Percentiles rank a stretch among this genome's conserved stretches.
Evolutionary conservation across 75 land plant genomes (phyloP).

Genomic region (Pinus taeda): DNA sequence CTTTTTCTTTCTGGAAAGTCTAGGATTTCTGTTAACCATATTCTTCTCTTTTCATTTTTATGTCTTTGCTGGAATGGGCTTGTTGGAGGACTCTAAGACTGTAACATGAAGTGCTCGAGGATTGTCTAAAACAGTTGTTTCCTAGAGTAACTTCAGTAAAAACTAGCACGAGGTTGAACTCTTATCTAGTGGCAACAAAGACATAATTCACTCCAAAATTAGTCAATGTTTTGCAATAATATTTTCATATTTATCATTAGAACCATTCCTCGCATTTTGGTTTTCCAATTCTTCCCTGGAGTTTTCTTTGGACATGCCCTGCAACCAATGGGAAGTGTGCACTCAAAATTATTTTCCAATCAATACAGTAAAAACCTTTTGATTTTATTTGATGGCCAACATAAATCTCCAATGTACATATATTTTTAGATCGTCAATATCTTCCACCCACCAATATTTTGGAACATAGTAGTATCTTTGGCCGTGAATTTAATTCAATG

Average conservation of each 20-base stretch:
- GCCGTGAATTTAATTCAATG: constrained; percentile 19
- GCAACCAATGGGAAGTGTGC: constrained; percentile 53
- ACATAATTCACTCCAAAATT: constrained; percentile 63
- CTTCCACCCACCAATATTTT: constrained; percentile 88
- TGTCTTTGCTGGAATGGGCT: constrained; percentile 12
- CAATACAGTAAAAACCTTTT: constrained; percentile 28
- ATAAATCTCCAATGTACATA: constrained; percentile 58
- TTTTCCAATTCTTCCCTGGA: background rate
- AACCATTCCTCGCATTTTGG: background rate
- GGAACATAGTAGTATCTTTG: constrained; percentile 38
- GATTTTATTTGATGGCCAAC: constrained; percentile 48
- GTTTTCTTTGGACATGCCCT: constrained; percentile 34
- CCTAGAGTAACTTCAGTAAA: constrained; percentile 61
- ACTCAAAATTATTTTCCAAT: constrained; percentile 66
- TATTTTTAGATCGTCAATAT: constrained; percentile 61
- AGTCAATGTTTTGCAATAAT: constrained; percentile 19
- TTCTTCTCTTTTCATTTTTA: constrained; percentile 17
- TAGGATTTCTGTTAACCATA: constrained; percentile 32
- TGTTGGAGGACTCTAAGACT: constrained; percentile 30
- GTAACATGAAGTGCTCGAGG: constrained; percentile 55
- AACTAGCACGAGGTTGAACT: constrained; percentile 63
- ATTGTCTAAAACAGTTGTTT: constrained; percentile 47
- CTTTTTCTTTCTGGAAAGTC: constrained; percentile 31
- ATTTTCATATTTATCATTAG: constrained; percentile 10
- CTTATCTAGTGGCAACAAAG: constrained; percentile 60